These are phyloP conservation scores for Globisporangium yorkense DNA, from an alignment of 352 stramenopile species.

Conservation along the genomic window DNA sequence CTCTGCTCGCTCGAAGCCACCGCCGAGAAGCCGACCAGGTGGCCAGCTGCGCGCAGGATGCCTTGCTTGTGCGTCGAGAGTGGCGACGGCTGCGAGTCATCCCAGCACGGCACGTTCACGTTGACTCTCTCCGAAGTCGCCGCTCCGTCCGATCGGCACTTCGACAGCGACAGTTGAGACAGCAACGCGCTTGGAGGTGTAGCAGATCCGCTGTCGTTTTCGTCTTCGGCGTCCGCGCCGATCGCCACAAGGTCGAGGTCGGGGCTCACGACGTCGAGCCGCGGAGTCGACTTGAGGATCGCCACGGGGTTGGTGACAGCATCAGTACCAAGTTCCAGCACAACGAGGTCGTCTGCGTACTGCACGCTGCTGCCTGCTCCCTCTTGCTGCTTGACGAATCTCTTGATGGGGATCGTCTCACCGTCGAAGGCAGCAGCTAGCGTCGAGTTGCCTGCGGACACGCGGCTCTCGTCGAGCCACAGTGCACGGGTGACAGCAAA, in stretches of 20 bases:
- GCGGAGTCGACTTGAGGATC: neutral
- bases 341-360: neutral
- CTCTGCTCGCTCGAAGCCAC: neutral
- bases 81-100: neutral
- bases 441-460: neutral
- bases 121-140: neutral
- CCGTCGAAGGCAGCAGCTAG: neutral
- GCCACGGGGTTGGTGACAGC: neutral
- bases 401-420: constrained; percentile 3
- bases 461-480: neutral
- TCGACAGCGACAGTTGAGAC: neutral
- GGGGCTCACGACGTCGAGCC: neutral
- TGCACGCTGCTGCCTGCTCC: neutral
- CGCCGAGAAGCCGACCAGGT: constrained; percentile 4
- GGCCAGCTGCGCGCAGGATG: neutral
- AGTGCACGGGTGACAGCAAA: constrained; percentile 2
- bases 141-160: neutral
- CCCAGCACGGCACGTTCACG: neutral
- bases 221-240: neutral
- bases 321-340: constrained; percentile 1
- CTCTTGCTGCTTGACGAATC: neutral
- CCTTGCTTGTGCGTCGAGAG: neutral
- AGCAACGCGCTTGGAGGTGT: neutral
- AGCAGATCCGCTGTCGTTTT: neutral
- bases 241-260: neutral